phyloP scores from a whole-genome alignment of 2,329 filamentous ascomycete species.

The Fonsecaea nubica region DNA sequence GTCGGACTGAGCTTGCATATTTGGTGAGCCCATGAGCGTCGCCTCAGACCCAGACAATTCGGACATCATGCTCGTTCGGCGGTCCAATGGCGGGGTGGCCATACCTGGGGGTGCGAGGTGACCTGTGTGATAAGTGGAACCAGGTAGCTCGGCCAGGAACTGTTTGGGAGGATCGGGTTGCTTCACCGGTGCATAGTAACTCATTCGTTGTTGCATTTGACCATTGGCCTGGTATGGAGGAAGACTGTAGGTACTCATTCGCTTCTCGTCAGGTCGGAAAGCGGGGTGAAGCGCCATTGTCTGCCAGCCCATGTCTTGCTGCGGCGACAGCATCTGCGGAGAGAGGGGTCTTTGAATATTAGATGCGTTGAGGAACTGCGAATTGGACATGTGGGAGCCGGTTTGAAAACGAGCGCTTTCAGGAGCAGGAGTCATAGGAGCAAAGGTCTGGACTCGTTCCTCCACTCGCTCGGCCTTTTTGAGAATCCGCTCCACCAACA shows the following conservation, averaged over 20 bases:
- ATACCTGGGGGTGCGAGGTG: slow-evolving; percentile 16
- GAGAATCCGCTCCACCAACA: slow-evolving; percentile 70
- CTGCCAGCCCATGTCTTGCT: slow-evolving; percentile 35
- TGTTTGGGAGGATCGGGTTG: slow-evolving; percentile 28
- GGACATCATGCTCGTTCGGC: slow-evolving; percentile 33
- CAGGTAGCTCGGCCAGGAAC: slow-evolving; percentile 37
- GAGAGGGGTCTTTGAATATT: slow-evolving; percentile 24
- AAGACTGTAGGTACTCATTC: slow-evolving; percentile 20
- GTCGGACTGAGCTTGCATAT: slow-evolving; percentile 28
- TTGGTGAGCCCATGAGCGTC: slow-evolving; percentile 28
- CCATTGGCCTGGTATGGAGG: slow-evolving; percentile 23
- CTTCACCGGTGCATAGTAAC: slow-evolving; percentile 28
- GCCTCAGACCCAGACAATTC: slow-evolving; percentile 31
- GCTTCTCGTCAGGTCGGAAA: slow-evolving; percentile 31
- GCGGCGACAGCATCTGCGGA: slow-evolving; percentile 35
- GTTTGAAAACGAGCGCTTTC: slow-evolving; percentile 33
- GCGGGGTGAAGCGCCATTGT: slow-evolving; percentile 35
- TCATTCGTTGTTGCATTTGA: slow-evolving; percentile 22
- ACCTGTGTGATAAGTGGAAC: slow-evolving; percentile 30
- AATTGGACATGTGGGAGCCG: slow-evolving; percentile 38
- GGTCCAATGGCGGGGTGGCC: slow-evolving; percentile 9
- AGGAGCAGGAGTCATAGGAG: slow-evolving; percentile 20
- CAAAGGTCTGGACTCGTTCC: slow-evolving; percentile 39
- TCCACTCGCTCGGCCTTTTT: slow-evolving; percentile 57
- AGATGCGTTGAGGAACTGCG: slow-evolving; percentile 28